These are phyloP conservation scores for Trichoderma harzianum DNA, from an alignment of 2,329 filamentous ascomycete genomes.

Conservation along the genomic window DNA sequence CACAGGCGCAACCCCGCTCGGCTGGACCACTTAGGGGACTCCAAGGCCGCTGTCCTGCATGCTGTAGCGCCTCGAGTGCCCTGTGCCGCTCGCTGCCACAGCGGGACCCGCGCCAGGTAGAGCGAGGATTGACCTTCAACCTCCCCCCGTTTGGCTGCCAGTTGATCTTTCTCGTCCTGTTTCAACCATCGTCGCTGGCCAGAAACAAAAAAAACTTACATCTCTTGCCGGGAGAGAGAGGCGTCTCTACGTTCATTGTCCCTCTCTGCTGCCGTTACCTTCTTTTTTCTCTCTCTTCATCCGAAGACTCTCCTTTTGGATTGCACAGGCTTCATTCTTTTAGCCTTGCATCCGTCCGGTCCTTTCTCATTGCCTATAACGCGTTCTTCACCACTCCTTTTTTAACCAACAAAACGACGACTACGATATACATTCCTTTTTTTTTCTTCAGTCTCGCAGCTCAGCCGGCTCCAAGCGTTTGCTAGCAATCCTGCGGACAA, in stretches of 20 bases:
- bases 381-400: constrained; percentile 17
- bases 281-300: constrained; percentile 10
- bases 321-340: constrained; percentile 32
- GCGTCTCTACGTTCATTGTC: constrained; percentile 20
- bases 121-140: not conserved
- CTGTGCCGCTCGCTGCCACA: not conserved
- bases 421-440: constrained; percentile 5
- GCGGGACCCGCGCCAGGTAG: not conserved
- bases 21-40: constrained; percentile 6
- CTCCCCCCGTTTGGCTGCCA: not conserved
- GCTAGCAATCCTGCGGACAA: not conserved
- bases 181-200: constrained; percentile 20
- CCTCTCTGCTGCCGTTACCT: constrained; percentile 24
- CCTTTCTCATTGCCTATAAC: constrained; percentile 18
- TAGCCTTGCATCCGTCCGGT: constrained; percentile 37
- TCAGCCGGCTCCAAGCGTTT: not conserved
- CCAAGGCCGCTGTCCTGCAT: constrained; percentile 13
- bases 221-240: constrained; percentile 10
- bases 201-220: not conserved
- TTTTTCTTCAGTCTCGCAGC: not conserved
- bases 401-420: not conserved
- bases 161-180: not conserved
- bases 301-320: constrained; percentile 26
- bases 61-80: constrained; percentile 5
- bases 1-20: constrained; percentile 10